Evolutionary conservation across 2,329 filamentous ascomycete genomes (phyloP), one percentile per base, ranked within the genome.

Genomic region (Arthrobotrys iridis): DNA sequence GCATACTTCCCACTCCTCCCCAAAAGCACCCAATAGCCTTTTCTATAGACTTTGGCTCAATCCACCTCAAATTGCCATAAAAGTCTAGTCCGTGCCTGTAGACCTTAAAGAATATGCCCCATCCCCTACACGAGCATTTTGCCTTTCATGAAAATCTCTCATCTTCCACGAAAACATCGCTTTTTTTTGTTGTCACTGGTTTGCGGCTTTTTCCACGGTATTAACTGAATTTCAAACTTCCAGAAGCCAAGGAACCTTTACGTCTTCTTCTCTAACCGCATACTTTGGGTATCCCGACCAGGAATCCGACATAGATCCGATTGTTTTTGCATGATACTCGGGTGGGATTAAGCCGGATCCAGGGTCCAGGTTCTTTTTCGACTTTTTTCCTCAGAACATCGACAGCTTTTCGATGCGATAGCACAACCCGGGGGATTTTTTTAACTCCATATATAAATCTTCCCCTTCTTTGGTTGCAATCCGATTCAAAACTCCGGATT

Each of bases 1-100:
- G 45, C 62, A 60, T 52, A 62, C 37, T 26, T 52, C 46, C 6
- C 26, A 22, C 30, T 55, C 26, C 15, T 40, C 48, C 45, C 28
- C 7, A 15, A 40, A 37, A 60, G 46, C 35, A 33, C 8, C 8
- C 24, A 64, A 28, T 20, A 67, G 50, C 43, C 43, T 68, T 66
- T 75, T 75, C 40, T 57, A 13, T 57, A 37, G 20, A 63, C 52
- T 57, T 74, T 74, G 70, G 66, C 70, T 62, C 63, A 75, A 68
- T 75, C 45, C 45, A 52, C 58, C 71, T 75, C 70, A 74, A 64
- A 60, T 43, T 50, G 55, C 52, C 37, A 28, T 35, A 13, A 46
- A 63, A 60, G 22, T 57, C 46, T 58, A 28, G 35, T 58, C 28
- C 13, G 13, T 46, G 37, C 24, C 45, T 2, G 41, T 73, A 50